Evolutionary conservation across 345 rosid species (phyloP).

Genomic region (Streptanthus diversifolius): DNA sequence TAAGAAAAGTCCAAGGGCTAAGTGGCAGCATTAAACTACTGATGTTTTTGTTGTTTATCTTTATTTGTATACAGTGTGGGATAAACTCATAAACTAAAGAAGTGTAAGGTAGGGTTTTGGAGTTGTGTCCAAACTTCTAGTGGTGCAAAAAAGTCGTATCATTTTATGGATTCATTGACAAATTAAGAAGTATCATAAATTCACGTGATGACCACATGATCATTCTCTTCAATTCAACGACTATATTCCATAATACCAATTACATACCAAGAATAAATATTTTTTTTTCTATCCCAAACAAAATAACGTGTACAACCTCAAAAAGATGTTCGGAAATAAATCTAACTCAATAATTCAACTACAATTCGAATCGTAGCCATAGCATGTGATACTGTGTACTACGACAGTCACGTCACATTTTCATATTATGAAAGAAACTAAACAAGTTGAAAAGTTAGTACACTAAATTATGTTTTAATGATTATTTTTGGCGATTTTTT

Average conservation of each 20-base stretch:
- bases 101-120: conserved; percentile 7
- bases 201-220: conserved; percentile 34
- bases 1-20: background rate
- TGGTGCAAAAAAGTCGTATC: conserved; percentile 24
- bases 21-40: background rate
- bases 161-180: conserved; percentile 23
- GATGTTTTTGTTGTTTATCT: background rate
- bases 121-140: conserved; percentile 19
- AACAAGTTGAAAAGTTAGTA: conserved; percentile 4
- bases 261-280: background rate
- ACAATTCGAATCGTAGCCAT: conserved; percentile 9
- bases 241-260: conserved; percentile 5
- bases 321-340: conserved; percentile 10
- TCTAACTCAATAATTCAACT: conserved; percentile 12
- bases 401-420: conserved; percentile 34
- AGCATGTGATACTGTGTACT: conserved; percentile 31
- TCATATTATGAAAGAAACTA: conserved; percentile 6
- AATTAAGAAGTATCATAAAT: conserved; percentile 17
- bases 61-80: background rate
- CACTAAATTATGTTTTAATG: background rate
- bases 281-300: background rate
- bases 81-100: background rate
- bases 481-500: no score
- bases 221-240: conserved; percentile 2
- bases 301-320: conserved; percentile 30